Evolutionary conservation across 1,284 basidiomycete species (phyloP).

Genomic region (Prillingera fragicola): DNA sequence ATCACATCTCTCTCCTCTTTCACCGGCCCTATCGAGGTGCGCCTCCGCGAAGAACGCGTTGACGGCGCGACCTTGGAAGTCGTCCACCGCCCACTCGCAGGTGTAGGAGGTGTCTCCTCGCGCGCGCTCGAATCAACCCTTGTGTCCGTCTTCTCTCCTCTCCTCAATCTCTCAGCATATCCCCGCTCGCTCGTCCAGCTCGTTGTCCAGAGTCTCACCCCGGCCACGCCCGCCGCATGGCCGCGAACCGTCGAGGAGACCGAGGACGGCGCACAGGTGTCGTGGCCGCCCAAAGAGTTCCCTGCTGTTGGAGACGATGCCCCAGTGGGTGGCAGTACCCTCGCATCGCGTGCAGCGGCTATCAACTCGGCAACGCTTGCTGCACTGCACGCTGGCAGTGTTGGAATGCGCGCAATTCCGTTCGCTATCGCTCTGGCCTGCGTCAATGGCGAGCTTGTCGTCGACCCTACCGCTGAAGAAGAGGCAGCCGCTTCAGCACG

Average conservation of each 20-base stretch:
- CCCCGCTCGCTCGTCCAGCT: slow-evolving; percentile 59
- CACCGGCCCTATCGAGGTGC: slow-evolving; percentile 53
- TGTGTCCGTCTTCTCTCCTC: slow-evolving; percentile 38
- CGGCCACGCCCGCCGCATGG: slow-evolving; percentile 41
- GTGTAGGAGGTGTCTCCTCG: slow-evolving; percentile 45
- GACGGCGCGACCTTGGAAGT: slow-evolving; percentile 53
- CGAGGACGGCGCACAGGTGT: background rate
- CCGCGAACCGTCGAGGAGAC: slow-evolving; percentile 14
- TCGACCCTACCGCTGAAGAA: slow-evolving; percentile 63
- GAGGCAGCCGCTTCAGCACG: slow-evolving; percentile 58
- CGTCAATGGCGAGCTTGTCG: slow-evolving; percentile 54
- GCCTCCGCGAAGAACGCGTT: slow-evolving; percentile 53
- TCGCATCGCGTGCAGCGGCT: slow-evolving; percentile 47
- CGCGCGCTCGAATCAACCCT: slow-evolving; percentile 44
- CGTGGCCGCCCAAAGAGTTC: slow-evolving; percentile 1
- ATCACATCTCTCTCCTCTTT: too few relatives aligned
- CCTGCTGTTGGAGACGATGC: background rate
- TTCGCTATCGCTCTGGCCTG: slow-evolving; percentile 49
- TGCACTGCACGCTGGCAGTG: slow-evolving; percentile 47
- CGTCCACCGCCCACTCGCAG: slow-evolving; percentile 50
- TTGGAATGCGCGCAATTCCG: slow-evolving; percentile 49
- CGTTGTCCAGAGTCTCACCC: slow-evolving; percentile 57
- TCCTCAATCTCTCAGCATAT: slow-evolving; percentile 50
- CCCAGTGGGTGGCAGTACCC: slow-evolving; percentile 14
- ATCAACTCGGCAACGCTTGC: slow-evolving; percentile 55